Evolutionary conservation across 257 asterid genomes (phyloP).

Genomic region (Linaria vulgaris): DNA sequence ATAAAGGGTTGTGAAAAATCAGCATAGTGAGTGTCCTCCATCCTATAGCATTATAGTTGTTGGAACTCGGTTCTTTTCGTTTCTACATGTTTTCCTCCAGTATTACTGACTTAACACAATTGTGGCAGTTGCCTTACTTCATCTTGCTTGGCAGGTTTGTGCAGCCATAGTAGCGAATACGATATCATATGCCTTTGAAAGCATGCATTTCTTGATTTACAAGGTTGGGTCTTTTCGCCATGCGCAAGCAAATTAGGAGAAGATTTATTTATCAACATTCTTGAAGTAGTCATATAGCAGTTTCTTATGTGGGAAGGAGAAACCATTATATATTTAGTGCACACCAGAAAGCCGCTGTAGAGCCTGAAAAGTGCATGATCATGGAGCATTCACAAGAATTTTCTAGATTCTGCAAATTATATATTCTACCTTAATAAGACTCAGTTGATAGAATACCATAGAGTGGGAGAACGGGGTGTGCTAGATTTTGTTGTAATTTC

Average conservation of each 20-base stretch:
- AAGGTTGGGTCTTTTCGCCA: constrained; percentile 5
- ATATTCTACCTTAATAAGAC: constrained; percentile 5
- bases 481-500: neutral
- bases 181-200: neutral
- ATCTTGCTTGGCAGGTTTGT: constrained; percentile 25
- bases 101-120: neutral
- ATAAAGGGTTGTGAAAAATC: no score
- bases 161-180: neutral
- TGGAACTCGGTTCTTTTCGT: neutral
- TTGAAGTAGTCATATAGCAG: constrained; percentile 15
- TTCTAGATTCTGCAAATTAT: neutral
- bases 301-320: constrained; percentile 9
- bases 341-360: constrained; percentile 11
- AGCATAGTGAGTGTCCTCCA: no score
- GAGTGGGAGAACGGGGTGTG: neutral
- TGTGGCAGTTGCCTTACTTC: neutral
- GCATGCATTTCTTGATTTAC: constrained; percentile 10
- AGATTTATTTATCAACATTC: neutral
- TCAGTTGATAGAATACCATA: constrained; percentile 14
- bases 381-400: neutral
- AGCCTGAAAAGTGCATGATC: constrained; percentile 1
- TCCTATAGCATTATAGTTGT: no score
- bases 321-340: neutral
- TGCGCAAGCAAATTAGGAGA: constrained; percentile 21
- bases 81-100: neutral